These are phyloP conservation scores for Raffaelea albimanens DNA, from an alignment of 2,329 filamentous ascomycete species.

Conservation along the genomic window DNA sequence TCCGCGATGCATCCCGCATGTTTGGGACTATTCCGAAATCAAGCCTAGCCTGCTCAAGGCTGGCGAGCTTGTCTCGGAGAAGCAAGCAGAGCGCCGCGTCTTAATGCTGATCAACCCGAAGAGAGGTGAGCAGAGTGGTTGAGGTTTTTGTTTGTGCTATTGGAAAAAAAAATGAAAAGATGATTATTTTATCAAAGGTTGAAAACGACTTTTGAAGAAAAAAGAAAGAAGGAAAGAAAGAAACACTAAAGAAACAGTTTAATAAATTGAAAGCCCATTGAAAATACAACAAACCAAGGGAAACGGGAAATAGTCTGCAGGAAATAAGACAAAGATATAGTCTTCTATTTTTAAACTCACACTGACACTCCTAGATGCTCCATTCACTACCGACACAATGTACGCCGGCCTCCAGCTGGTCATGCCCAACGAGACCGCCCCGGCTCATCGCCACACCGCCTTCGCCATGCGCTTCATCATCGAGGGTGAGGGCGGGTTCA, in stretches of 20 bases:
- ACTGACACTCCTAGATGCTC: conserved; percentile 28
- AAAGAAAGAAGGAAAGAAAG: too few species aligned
- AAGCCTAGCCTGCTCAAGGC: conserved; percentile 22
- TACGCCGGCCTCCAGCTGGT: conserved; percentile 46
- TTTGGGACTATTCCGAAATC: conserved; percentile 23
- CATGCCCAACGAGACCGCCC: conserved; percentile 41
- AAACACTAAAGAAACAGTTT: too few species aligned
- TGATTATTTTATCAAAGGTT: too few species aligned
- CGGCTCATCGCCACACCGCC: conserved; percentile 41
- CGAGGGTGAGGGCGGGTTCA: conserved; percentile 43
- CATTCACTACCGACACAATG: conserved; percentile 44
- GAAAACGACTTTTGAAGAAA: too few species aligned
- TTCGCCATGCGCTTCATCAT: conserved; percentile 48
- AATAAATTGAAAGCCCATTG: too few species aligned
- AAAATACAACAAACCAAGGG: too few species aligned
- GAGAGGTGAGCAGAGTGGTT: too few species aligned
- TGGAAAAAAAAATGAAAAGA: too few species aligned
- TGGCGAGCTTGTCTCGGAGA: conserved; percentile 21
- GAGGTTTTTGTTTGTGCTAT: too few species aligned
- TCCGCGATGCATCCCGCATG: conserved; percentile 25
- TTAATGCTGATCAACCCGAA: conserved; percentile 27
- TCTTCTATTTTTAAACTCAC: too few species aligned
- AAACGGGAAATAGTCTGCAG: too few species aligned
- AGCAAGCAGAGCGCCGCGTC: conserved; percentile 27
- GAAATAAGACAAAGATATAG: too few species aligned